A percentile compares a stretch with the other conserved stretches of the same genome.
Evolutionary conservation across 2,329 filamentous ascomycete genomes (phyloP).

Genomic region (Cladophialophora psammophila): DNA sequence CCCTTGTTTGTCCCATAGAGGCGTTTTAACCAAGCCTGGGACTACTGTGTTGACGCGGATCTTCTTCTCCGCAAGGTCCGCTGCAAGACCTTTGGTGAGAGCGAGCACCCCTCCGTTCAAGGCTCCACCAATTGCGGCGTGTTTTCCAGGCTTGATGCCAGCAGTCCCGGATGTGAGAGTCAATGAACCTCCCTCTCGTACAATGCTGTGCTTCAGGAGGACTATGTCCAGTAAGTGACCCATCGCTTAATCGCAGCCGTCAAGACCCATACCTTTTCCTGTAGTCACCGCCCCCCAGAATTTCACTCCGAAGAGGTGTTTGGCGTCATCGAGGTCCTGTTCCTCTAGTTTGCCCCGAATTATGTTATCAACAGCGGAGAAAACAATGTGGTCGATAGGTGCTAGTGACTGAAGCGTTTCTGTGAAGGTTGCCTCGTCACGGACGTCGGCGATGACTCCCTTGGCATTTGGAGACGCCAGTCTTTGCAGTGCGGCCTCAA

Average conservation of each 20-base stretch:
- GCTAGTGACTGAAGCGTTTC: constrained; percentile 31
- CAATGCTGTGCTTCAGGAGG: constrained; percentile 32
- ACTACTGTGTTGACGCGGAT: constrained; percentile 68
- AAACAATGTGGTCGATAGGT: constrained; percentile 63
- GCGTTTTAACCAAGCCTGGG: constrained; percentile 62
- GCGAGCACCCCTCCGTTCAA: constrained; percentile 61
- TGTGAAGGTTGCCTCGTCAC: constrained; percentile 28
- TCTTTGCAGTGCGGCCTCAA: constrained; percentile 55
- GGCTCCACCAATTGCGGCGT: constrained; percentile 58
- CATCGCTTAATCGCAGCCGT: neutral
- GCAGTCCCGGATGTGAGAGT: constrained; percentile 64
- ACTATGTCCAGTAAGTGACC: neutral
- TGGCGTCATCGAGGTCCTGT: constrained; percentile 30
- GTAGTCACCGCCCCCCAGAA: constrained; percentile 35
- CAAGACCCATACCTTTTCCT: constrained; percentile 27
- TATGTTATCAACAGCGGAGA: constrained; percentile 60
- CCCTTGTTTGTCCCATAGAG: constrained; percentile 47
- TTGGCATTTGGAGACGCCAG: constrained; percentile 46
- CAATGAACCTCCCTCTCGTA: constrained; percentile 44
- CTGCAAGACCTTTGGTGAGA: constrained; percentile 63
- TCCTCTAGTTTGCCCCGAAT: constrained; percentile 34
- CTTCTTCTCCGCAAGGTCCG: constrained; percentile 64
- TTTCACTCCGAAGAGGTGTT: constrained; percentile 36
- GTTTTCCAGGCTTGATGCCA: constrained; percentile 58
- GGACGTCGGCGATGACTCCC: constrained; percentile 32